Conservation (phyloP, 805 yeast genomes). For the Ogataea kodamae region DNA sequence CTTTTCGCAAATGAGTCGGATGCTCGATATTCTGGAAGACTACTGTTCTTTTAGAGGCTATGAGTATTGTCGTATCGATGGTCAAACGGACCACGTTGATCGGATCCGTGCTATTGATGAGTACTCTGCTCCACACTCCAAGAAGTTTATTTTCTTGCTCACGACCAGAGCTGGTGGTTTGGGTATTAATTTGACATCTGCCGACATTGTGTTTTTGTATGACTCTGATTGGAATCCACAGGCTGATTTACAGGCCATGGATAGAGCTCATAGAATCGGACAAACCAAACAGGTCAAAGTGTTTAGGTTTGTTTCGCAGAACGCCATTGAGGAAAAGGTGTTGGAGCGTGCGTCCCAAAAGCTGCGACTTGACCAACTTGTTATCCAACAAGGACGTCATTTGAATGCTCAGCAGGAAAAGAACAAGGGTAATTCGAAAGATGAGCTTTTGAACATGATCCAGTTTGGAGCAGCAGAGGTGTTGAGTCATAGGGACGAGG, state of each 20-base stretch:
- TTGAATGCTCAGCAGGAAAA: slow-evolving; percentile 23
- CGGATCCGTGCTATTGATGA: slow-evolving; percentile 75
- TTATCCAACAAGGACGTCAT: slow-evolving; percentile 66
- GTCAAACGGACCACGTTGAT: slow-evolving; percentile 77
- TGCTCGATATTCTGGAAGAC: slow-evolving; percentile 77
- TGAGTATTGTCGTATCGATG: slow-evolving; percentile 77
- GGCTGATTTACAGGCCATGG: slow-evolving; percentile 88
- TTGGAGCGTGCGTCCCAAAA: slow-evolving; percentile 80
- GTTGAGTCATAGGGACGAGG: slow-evolving; percentile 34
- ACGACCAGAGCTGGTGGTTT: slow-evolving; percentile 91
- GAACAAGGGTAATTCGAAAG: slow-evolving; percentile 50
- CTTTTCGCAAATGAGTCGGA: slow-evolving; percentile 80
- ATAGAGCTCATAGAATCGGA: slow-evolving; percentile 85
- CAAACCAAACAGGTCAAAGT: slow-evolving; percentile 82
- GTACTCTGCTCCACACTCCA: slow-evolving; percentile 69
- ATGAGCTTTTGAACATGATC: slow-evolving; percentile 75
- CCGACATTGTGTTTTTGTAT: slow-evolving; percentile 69
- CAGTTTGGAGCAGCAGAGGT: slow-evolving; percentile 78
- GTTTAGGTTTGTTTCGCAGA: slow-evolving; percentile 72
- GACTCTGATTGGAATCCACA: slow-evolving; percentile 91
- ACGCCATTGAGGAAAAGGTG: slow-evolving; percentile 81
- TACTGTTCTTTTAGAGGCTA: slow-evolving; percentile 68
- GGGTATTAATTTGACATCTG: slow-evolving; percentile 79
- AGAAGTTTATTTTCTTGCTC: slow-evolving; percentile 68
- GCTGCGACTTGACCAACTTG: slow-evolving; percentile 73